These are phyloP conservation scores for Fusarium lyarnte DNA, from an alignment of 2,329 filamentous ascomycete genomes.

Conservation along the genomic window DNA sequence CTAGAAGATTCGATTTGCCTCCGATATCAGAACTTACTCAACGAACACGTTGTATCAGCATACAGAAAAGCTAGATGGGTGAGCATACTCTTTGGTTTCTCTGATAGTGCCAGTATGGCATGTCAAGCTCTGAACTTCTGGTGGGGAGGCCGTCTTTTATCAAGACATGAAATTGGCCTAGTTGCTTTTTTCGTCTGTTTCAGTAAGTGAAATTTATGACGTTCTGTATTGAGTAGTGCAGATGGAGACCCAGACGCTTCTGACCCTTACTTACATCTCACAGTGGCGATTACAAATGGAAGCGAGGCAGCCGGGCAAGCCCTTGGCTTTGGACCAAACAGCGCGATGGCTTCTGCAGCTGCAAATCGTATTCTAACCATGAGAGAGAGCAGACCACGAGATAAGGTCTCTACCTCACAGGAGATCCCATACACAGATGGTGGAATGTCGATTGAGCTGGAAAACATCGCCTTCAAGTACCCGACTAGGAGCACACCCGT, in stretches of 20 bases:
- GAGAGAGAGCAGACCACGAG: constrained; percentile 54
- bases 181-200: constrained; percentile 66
- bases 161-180: constrained; percentile 57
- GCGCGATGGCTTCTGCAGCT: constrained; percentile 66
- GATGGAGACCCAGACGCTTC: not conserved
- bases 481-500: constrained; percentile 66
- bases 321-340: constrained; percentile 74
- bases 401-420: constrained; percentile 44
- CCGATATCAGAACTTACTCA: constrained; percentile 69
- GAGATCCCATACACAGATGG: constrained; percentile 57
- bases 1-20: constrained; percentile 72
- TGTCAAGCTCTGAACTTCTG: constrained; percentile 73
- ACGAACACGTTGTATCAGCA: constrained; percentile 66
- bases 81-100: constrained; percentile 73
- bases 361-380: constrained; percentile 68
- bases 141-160: constrained; percentile 71
- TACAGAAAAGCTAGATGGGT: constrained; percentile 69
- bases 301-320: constrained; percentile 55
- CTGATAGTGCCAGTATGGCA: constrained; percentile 72
- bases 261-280: not conserved
- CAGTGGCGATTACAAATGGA: constrained; percentile 70
- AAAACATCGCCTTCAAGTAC: constrained; percentile 68
- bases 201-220: constrained; percentile 41
- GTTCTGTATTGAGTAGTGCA: not conserved
- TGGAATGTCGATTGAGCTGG: constrained; percentile 66